phyloP scores from a whole-genome alignment of 2,329 filamentous ascomycete genomes.

The Helotiales sp. region DNA sequence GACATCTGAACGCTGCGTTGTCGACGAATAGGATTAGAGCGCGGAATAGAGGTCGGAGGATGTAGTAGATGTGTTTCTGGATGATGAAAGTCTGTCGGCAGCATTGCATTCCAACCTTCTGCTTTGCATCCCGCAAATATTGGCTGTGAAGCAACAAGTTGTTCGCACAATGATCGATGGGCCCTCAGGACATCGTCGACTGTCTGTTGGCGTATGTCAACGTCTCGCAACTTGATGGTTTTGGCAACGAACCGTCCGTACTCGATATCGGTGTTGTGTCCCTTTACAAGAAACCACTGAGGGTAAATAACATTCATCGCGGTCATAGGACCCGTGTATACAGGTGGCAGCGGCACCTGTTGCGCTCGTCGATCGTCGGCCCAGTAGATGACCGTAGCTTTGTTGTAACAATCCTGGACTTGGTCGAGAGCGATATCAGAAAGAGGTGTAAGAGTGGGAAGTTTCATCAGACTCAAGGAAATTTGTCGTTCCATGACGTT shows the following conservation, averaged over 20 bases:
- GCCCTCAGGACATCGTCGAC: not conserved
- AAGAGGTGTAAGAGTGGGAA: not conserved
- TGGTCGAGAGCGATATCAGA: not conserved
- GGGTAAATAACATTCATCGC: not conserved
- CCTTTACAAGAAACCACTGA: not conserved
- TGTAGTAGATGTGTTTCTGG: not conserved
- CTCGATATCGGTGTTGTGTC: not conserved
- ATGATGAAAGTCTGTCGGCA: not conserved
- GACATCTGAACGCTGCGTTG: not conserved
- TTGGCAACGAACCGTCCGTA: not conserved
- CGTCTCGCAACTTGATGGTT: not conserved
- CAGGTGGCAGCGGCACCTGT: not conserved
- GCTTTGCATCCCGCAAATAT: not conserved
- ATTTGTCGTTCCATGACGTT: not conserved
- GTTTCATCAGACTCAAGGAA: not conserved
- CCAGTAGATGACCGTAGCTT: not conserved
- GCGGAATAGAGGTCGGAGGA: not conserved
- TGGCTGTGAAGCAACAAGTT: not conserved
- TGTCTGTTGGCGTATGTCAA: not conserved
- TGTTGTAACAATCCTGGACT: not conserved
- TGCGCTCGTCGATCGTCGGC: not conserved
- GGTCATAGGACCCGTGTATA: not conserved
- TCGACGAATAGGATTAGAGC: not conserved
- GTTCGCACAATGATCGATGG: not conserved
- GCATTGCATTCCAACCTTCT: too few relatives aligned